Evolutionary conservation across 768 basidiomycete genomes (phyloP), one percentile per base, ranked within the genome.

Genomic region (Cystobasidium onofrii): DNA sequence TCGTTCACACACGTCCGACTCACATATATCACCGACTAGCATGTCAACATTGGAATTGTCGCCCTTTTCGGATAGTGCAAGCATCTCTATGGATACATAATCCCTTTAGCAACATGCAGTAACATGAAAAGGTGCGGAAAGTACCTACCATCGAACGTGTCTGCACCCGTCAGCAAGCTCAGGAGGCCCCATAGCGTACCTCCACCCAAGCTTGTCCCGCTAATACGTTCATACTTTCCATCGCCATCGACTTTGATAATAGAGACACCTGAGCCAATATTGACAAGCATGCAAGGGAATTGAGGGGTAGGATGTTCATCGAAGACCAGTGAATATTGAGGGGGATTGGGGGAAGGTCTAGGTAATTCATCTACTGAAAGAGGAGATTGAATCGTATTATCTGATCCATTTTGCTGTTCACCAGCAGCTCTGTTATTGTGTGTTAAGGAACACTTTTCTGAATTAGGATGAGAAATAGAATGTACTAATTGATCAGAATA

Each of bases 11-110:
- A n/a, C 25, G 31, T 27, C n/a, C 15, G 41, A 50, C 73, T 23
- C 92, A 81, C 96, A 99, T 77, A 99, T 99, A 83, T 99, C 96
- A 41, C 96, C 95, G 55, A 99, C 94, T 61, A 98, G 88, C 95
- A 98, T 98, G 81, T 99, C 96, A 17, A 98, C 94, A 4, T 85
- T 85, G 52, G 90, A 87, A 80, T 99, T 98, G 82, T 96, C 91
- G 44, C 96, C 96, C 79, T 86, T 81, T 82, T 99, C 96, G 0
- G 96, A 96, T 25, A 99, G 85, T 9, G 88, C 86, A 76, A 99
- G 84, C 95, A 99, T 99, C 81, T 98, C 96, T 99, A 83, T 74
- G 46, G 75, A 71, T 74, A 62, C 31, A 78, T 72, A 23, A 18
- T 36, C 27, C 50, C 57, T 73, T 34, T 3, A 52, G 41, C 15